Percentiles rank a stretch among this genome's conserved stretches.
These are phyloP conservation scores for Oropetium thomaeum DNA, from an alignment of 176 grass and related monocot genomes.

Conservation along the genomic window DNA sequence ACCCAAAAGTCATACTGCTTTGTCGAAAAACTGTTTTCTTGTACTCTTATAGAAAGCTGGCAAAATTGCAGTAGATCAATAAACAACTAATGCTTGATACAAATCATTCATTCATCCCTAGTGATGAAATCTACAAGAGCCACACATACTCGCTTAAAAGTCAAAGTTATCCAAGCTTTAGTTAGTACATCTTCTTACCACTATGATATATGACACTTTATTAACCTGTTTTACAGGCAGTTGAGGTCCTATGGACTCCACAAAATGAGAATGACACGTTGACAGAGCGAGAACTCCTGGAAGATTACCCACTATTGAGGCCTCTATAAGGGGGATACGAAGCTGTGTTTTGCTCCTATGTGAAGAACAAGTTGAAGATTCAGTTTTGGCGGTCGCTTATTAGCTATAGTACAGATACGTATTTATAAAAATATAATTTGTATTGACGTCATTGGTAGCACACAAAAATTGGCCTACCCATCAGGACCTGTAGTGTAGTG, in stretches of 20 bases:
- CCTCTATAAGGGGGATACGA: slow-evolving; percentile 44
- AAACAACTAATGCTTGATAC: not conserved
- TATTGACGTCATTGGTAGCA: slow-evolving; percentile 3
- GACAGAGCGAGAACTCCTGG: slow-evolving; percentile 81
- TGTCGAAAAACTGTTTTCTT: not conserved
- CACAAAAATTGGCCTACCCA: not conserved
- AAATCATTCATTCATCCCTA: not conserved
- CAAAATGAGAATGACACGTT: slow-evolving; percentile 91
- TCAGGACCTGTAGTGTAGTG: not conserved
- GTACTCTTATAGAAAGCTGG: not conserved
- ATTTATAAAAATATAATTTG: slow-evolving; percentile 28
- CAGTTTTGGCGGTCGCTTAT: slow-evolving; percentile 41
- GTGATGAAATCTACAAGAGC: not conserved
- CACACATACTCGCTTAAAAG: not conserved
- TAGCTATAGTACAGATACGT: slow-evolving; percentile 35
- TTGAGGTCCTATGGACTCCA: slow-evolving; percentile 95
- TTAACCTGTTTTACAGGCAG: slow-evolving; percentile 50
- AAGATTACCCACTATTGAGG: slow-evolving; percentile 88
- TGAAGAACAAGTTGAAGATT: slow-evolving; percentile 14
- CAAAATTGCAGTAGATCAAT: not conserved
- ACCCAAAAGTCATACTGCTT: not conserved
- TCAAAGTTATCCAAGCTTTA: not conserved
- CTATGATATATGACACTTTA: not conserved
- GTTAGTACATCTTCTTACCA: not conserved
- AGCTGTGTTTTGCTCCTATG: slow-evolving; percentile 23